Conservation (phyloP, 140 eudicot genomes). For the Anethum foeniculum region DNA sequence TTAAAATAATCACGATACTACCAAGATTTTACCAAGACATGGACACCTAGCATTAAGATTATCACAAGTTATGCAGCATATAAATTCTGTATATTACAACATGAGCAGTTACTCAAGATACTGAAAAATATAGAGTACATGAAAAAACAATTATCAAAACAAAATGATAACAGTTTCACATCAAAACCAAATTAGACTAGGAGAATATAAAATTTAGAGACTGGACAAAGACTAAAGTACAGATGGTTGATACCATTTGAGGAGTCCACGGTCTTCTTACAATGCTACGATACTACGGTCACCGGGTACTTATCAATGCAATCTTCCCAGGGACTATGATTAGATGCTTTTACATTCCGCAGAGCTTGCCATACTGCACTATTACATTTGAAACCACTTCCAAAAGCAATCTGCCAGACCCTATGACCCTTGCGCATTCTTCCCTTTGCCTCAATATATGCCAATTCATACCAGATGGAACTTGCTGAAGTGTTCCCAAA, state of each 20-base stretch:
- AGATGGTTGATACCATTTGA: slow-evolving; percentile 18
- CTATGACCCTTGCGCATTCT: slow-evolving; percentile 46
- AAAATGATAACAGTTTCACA: neutral
- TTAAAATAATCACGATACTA: neutral
- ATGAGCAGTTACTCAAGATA: neutral
- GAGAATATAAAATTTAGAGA: neutral
- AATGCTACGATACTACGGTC: slow-evolving; percentile 20
- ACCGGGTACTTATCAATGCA: slow-evolving; percentile 58
- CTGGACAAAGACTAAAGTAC: slow-evolving; percentile 11
- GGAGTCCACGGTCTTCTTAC: slow-evolving; percentile 9
- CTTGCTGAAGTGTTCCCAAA: slow-evolving; percentile 29
- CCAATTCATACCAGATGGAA: slow-evolving; percentile 59
- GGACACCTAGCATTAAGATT: neutral
- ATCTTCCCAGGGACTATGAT: slow-evolving; percentile 48
- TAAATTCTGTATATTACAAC: slow-evolving; percentile 7
- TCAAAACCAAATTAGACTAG: neutral
- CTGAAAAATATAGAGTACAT: neutral
- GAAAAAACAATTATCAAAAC: slow-evolving; percentile 1
- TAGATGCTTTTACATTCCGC: slow-evolving; percentile 41
- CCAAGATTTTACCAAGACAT: neutral
- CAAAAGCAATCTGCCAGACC: slow-evolving; percentile 69
- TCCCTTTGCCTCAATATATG: slow-evolving; percentile 56
- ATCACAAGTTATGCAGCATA: neutral
- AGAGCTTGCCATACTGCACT: slow-evolving; percentile 71
- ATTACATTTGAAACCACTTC: slow-evolving; percentile 58